These are phyloP conservation scores for Alternaria hordeiaustralica DNA, from an alignment of 2,329 filamentous ascomycete species.

Conservation along the genomic window DNA sequence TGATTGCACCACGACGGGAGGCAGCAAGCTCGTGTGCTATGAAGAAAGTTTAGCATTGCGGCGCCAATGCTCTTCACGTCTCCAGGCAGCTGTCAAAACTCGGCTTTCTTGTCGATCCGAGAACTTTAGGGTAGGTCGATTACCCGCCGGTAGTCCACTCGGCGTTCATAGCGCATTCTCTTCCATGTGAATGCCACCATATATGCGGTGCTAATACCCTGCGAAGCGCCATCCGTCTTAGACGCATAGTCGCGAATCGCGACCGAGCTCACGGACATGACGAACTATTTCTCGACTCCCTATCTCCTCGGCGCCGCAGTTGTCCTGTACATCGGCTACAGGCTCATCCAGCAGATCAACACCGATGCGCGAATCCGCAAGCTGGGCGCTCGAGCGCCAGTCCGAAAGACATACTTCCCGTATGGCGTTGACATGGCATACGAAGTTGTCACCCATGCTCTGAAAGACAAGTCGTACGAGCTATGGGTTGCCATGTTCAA, in stretches of 20 bases:
- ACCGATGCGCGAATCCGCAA: constrained; percentile 47
- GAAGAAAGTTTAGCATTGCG: background rate
- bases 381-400: constrained; percentile 56
- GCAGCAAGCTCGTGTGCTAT: background rate
- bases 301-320: constrained; percentile 31
- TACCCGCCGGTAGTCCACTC: background rate
- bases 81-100: background rate
- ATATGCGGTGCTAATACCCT: constrained; percentile 7
- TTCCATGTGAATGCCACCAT: constrained; percentile 6
- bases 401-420: constrained; percentile 48
- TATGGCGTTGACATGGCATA: constrained; percentile 69
- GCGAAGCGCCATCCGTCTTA: background rate
- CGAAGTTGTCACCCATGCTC: constrained; percentile 60
- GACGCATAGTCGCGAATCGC: constrained; percentile 21
- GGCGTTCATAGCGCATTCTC: background rate
- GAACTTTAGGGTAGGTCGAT: background rate
- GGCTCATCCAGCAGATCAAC: constrained; percentile 24
- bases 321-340: constrained; percentile 29
- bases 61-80: background rate
- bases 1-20: background rate
- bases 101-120: constrained; percentile 6
- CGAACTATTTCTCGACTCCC: constrained; percentile 22
- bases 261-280: constrained; percentile 23
- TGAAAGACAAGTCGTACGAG: constrained; percentile 64
- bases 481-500: constrained; percentile 65